These are phyloP conservation scores for Blastobotrys peoriensis DNA, from an alignment of 805 yeast genomes.

Conservation along the genomic window DNA sequence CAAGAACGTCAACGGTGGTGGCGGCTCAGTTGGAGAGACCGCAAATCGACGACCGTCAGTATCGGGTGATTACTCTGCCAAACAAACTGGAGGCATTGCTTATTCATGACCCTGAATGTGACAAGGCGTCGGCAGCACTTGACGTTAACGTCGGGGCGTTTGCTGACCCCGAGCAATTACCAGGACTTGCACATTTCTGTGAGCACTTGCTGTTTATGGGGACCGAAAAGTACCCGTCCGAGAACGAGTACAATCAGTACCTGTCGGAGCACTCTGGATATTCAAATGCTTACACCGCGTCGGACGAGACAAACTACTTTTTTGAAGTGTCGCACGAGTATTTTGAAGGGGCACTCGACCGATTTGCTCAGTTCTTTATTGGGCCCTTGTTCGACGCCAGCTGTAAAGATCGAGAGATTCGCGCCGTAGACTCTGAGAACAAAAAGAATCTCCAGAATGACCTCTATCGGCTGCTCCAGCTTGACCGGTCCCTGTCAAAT, in stretches of 20 bases:
- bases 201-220: conserved; percentile 84
- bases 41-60: conserved; percentile 62
- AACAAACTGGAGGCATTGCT: conserved; percentile 67
- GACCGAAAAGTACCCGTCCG: conserved; percentile 66
- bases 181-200: conserved; percentile 86
- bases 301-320: conserved; percentile 83
- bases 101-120: conserved; percentile 68
- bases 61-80: conserved; percentile 57
- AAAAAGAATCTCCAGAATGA: conserved; percentile 91
- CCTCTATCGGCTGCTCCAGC: conserved; percentile 79
- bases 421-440: conserved; percentile 94
- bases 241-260: conserved; percentile 67
- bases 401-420: conserved; percentile 86
- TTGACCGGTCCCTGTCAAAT: conserved; percentile 70
- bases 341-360: conserved; percentile 80
- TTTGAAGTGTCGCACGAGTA: conserved; percentile 76
- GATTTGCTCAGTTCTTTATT: conserved; percentile 90
- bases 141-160: conserved; percentile 78
- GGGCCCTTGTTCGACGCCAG: conserved; percentile 65
- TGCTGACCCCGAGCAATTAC: conserved; percentile 61
- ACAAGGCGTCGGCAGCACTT: conserved; percentile 60
- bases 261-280: conserved; percentile 80
- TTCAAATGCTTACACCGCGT: conserved; percentile 88
- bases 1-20: conserved; percentile 9
- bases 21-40: conserved; percentile 36